Evolutionary conservation across 331 rosid species (phyloP).

Genomic region (Malus hybrid): DNA sequence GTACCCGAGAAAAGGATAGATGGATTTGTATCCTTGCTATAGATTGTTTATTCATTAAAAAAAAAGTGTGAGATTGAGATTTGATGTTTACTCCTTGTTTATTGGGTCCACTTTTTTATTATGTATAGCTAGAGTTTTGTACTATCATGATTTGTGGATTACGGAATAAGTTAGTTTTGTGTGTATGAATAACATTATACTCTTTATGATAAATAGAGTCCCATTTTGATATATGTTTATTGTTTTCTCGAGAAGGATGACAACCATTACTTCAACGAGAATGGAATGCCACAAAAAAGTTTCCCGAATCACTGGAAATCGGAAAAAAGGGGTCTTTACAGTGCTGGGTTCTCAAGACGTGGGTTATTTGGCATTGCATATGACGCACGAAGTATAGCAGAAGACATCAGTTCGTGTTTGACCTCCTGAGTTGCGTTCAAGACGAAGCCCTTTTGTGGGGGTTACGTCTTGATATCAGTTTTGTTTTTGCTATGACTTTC

Average conservation of each 20-base stretch:
- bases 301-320: conserved; percentile 16
- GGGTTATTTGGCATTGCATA: conserved; percentile 1
- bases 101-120: neutral
- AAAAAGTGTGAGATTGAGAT: no score
- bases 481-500: no score
- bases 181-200: no score
- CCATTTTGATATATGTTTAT: no score
- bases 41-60: no score
- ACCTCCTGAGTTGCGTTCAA: neutral
- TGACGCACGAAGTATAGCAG: conserved; percentile 8
- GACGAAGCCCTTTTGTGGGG: no score
- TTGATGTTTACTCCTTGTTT: neutral
- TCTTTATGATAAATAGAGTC: no score
- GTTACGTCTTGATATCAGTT: no score
- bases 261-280: neutral
- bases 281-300: conserved; percentile 8
- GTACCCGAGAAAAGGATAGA: neutral
- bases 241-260: neutral
- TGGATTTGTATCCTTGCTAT: neutral
- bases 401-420: neutral
- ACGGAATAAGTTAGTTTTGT: no score
- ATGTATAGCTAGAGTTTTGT: no score
- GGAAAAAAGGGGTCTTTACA: neutral
- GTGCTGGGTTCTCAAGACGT: neutral
- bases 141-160: no score